These are phyloP conservation scores for Zalaria obscura DNA, from an alignment of 2,329 filamentous ascomycete species.

Conservation along the genomic window DNA sequence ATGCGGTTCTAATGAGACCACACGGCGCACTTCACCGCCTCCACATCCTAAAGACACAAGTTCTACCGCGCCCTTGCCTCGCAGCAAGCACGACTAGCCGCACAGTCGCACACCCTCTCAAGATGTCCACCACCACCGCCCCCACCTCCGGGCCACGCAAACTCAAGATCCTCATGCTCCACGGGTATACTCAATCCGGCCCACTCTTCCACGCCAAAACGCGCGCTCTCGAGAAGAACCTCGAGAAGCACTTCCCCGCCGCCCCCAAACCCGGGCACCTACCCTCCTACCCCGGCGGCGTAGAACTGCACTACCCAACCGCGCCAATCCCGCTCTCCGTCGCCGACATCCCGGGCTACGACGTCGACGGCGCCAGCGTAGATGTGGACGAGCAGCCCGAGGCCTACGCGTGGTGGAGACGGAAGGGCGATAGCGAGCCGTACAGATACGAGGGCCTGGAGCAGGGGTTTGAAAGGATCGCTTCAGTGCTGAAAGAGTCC, in stretches of 20 bases:
- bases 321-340: constrained; percentile 27
- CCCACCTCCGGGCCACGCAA: constrained; percentile 7
- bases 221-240: constrained; percentile 67
- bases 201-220: constrained; percentile 77
- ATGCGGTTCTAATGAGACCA: too few relatives aligned
- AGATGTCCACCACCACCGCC: background rate
- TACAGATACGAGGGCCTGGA: constrained; percentile 52
- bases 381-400: constrained; percentile 33
- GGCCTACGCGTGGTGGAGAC: constrained; percentile 73
- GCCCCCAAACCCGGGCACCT: constrained; percentile 34
- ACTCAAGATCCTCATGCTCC: constrained; percentile 36
- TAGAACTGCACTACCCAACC: constrained; percentile 33
- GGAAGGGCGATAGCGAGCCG: constrained; percentile 44
- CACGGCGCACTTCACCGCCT: too few relatives aligned
- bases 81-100: too few relatives aligned
- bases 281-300: constrained; percentile 20
- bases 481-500: constrained; percentile 44
- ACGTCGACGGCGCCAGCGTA: constrained; percentile 19
- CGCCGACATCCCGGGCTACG: constrained; percentile 46
- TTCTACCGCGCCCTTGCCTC: too few relatives aligned
- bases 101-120: background rate
- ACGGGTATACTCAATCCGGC: constrained; percentile 82
- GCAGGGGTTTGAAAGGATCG: constrained; percentile 51
- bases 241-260: constrained; percentile 57
- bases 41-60: too few relatives aligned